Base-by-base conservation (phyloP, 2,329 filamentous ascomycete genomes). In the Penicillium freii region DNA sequence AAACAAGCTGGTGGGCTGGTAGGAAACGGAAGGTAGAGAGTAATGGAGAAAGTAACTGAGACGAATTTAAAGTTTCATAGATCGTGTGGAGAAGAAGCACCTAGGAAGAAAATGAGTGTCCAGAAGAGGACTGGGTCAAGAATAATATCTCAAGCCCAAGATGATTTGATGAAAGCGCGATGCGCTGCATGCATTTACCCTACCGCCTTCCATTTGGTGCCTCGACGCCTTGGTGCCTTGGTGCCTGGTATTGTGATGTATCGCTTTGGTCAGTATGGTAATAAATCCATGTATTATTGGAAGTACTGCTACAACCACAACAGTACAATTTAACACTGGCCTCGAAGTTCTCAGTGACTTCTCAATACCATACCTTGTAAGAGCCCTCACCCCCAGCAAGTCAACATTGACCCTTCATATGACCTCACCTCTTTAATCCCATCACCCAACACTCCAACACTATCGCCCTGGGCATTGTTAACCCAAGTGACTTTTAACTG, bases 161-260 rank as follows among this genome's bases (percentile, higher is more conserved):
- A 61, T 42, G 59, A 56, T 56, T 46, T 52, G 52, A 51, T 59
- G 56, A 62, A 62, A 62, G 60, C 61, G 61, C 61, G 57, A 62
- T 57, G 59, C 59, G 59, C 60, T 54, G 45, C 52, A 60, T 56
- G 55, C 60, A 60, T 58, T 50, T 51, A 48, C 45, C 47, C 13
- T 39, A 54, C 38, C 23, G 49, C 47, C 47, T 67, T 52, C 21
- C 2, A 8, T 36, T 33, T 1, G 2, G 17, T 51, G 29, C 49
- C 49, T 62, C 50, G 33, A 11, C 63, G 60, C 64, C 66, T 67
- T 54, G 23, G 5, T 64, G 59, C 63, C 66, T 67, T 60, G 6
- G 15, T 57, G 44, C 42, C 55, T 59, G 54, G 52, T 59, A 66
- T 40, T 62, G 54, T 40, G 25, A 25, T 27, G 29, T 27, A 44